Base-by-base conservation (phyloP, 345 rosid genomes). In the Sisymbrium altissimum region DNA sequence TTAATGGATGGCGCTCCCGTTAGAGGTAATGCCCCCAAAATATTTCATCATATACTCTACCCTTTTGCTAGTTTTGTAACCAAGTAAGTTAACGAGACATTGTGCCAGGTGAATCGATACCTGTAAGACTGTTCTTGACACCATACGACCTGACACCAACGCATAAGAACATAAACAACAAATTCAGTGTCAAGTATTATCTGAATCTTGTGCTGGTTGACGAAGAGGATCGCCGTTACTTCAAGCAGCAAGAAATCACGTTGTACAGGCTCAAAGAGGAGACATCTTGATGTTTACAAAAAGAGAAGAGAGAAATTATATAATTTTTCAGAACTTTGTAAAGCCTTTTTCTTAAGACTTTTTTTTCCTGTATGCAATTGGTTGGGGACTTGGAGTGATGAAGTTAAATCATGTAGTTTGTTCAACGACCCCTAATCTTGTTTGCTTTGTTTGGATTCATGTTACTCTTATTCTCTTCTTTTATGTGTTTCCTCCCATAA, bases 1-100 rank as follows among this genome's bases (percentile, higher is more conserved):
- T 67, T 96, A 81, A 96, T 96, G 99, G 99, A 96, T 78, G 99
- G 99, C 44, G 96, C 98, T 83, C 97, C 99, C 0, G 98, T 96
- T 49, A 85, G 98, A 89, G 99, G 99, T 95, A 84, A 21, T 30
- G 0, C 38, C 59, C 38, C 59, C 61, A 14, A 58, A 1, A 13
- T 9, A 39, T 13, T 41, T 17, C 41, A 68, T 60, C 58, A 43
- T 4, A 54, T 36, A 12, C 27, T 61, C n/a, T 0, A 0, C 32
- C 56, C 46, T 9, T 15, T 46, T 9, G 12, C 32, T 41, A 43
- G 54, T 68, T 61, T 38, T 29, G 32, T 74, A 38, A 44, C 12
- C 49, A 36, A 73, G 27, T 30, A 64, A 53, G 9, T 1, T 7
- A 5, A 13, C 63, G 75, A 23, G 21, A 35, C 39, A 57, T 64